Conservation (phyloP, 2,329 filamentous ascomycete species). For the Xylariaceae sp. region DNA sequence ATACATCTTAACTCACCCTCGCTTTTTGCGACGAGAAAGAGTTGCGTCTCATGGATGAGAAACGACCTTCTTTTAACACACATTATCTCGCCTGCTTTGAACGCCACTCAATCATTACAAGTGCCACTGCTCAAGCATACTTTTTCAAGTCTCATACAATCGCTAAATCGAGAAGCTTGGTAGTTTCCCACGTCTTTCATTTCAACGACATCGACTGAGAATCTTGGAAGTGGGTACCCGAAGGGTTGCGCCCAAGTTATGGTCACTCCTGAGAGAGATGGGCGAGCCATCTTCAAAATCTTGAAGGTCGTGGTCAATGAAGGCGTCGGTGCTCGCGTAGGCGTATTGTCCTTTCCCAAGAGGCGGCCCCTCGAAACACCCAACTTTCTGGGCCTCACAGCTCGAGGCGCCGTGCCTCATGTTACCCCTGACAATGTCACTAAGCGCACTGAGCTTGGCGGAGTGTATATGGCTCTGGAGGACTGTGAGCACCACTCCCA, state of each 20-base stretch:
- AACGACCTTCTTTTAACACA: no score
- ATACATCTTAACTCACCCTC: no score
- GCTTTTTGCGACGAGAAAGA: no score
- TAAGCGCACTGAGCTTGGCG: constrained; percentile 62
- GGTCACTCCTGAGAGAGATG: constrained; percentile 15
- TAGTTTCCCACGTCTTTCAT: no score
- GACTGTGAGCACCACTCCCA: constrained; percentile 67
- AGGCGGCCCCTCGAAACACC: constrained; percentile 75
- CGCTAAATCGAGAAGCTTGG: no score
- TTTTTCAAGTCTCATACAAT: no score
- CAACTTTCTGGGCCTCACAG: constrained; percentile 75
- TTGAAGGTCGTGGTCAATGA: constrained; percentile 40
- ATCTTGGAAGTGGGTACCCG: no score
- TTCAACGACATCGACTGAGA: no score
- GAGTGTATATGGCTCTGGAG: constrained; percentile 80
- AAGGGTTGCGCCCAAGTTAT: constrained; percentile 1
- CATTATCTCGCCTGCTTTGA: no score
- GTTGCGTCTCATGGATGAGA: no score
- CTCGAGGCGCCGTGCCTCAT: constrained; percentile 82
- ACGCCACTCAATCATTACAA: no score
- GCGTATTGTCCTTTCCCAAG: constrained; percentile 59
- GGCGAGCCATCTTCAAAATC: constrained; percentile 45
- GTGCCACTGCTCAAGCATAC: no score
- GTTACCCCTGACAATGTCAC: constrained; percentile 79
- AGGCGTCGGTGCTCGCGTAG: constrained; percentile 59